Percentiles rank a stretch among this genome's conserved stretches.
phyloP scores from a whole-genome alignment of 192 early-diverging fungal species.

The Allomyces arbusculus region DNA sequence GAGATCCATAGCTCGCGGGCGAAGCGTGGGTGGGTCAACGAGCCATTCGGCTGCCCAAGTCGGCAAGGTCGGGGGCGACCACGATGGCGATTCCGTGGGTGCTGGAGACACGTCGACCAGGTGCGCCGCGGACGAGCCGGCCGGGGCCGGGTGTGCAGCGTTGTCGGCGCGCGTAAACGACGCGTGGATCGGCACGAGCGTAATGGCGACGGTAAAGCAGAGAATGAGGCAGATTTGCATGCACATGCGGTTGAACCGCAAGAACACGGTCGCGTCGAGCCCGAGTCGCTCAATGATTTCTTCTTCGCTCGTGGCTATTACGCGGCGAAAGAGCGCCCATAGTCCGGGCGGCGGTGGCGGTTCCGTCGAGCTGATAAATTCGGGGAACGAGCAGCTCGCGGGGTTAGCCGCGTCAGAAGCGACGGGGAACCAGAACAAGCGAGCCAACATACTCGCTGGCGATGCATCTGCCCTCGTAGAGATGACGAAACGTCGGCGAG shows the following conservation, averaged over 20 bases:
- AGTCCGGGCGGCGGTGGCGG: no score
- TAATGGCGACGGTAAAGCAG: conserved; percentile 15
- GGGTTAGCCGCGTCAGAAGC: no score
- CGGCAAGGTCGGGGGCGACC: conserved; percentile 20
- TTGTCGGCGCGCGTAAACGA: not conserved
- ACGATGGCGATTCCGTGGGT: conserved; percentile 3
- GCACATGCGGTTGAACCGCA: conserved; percentile 38
- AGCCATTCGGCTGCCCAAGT: conserved; percentile 2
- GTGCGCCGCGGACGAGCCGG: conserved; percentile 4
- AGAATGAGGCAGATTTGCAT: conserved; percentile 25
- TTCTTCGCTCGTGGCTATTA: no score
- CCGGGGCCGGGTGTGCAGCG: not conserved
- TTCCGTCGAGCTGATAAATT: no score
- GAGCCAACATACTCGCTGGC: not conserved
- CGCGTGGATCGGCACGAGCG: conserved; percentile 30
- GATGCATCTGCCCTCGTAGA: not conserved
- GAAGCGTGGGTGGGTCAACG: no score
- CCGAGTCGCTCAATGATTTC: conserved; percentile 9
- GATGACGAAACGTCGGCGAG: not conserved
- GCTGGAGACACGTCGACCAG: conserved; percentile 8
- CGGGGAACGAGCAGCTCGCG: no score
- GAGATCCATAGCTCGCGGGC: not conserved
- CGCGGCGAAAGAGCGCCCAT: no score
- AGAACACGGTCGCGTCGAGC: conserved; percentile 37
- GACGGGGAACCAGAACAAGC: no score